Conservation (phyloP, 129 eudicot genomes). For the Centaurea solstitialis region DNA sequence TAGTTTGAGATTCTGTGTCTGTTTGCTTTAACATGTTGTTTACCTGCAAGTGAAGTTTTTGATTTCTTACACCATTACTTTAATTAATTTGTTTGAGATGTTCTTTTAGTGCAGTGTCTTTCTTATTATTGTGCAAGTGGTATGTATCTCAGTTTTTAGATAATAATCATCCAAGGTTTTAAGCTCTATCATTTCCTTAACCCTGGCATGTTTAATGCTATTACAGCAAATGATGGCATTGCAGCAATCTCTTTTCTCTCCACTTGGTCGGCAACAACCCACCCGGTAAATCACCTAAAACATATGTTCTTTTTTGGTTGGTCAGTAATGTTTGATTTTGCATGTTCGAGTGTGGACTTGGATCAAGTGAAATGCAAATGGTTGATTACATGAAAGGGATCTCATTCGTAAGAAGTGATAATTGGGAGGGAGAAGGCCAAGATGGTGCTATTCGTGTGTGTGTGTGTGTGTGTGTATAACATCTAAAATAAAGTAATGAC, state of each 20-base stretch:
- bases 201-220: conserved; percentile 1
- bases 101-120: background rate
- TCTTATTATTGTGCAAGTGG: background rate
- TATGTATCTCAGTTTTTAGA: background rate
- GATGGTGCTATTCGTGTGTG: background rate
- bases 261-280: conserved; percentile 52
- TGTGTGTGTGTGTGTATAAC: background rate
- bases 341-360: background rate
- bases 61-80: background rate
- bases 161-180: background rate
- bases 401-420: background rate
- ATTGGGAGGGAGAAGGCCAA: background rate
- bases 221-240: conserved; percentile 68
- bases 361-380: background rate
- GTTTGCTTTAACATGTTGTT: background rate
- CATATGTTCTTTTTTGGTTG: background rate
- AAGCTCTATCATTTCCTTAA: background rate
- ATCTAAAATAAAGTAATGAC: background rate
- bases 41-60: conserved; percentile 15
- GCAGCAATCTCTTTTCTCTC: conserved; percentile 59
- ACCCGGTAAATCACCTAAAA: conserved; percentile 42
- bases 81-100: background rate
- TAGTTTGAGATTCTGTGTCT: background rate
- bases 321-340: background rate
- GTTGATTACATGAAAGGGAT: background rate